Base-by-base conservation (phyloP, 1,284 basidiomycete genomes). In the Agroathelia rolfsii region DNA sequence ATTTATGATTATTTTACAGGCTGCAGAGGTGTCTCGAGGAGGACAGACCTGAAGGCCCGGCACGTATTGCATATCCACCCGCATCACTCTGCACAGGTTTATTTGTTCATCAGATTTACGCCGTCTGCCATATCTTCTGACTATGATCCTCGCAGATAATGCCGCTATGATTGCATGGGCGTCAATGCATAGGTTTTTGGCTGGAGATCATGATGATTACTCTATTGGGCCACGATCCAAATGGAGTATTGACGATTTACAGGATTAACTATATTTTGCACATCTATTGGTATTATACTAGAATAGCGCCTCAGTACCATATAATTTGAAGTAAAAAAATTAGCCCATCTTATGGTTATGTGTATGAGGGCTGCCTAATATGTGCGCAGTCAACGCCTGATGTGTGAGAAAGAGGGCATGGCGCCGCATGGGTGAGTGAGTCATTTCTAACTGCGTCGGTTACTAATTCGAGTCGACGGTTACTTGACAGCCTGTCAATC, bases 141-240 rank as follows among this genome's bases (percentile, higher is more conserved):
- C 12, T 14, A 15, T 17, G 12, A 28, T 35, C 14, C 6, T 37
- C 11, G n/a, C 41, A 89, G 92, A 95, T 47, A 96, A 95, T 50
- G 92, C 92, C 0, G 90, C 76, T 1, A 96, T 96, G 92, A 86
- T 96, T 42, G 92, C 71, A 1, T 92, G 83, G 83, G 80, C 88
- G 5, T 79, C 85, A 0, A 80, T 92, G 66, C 58, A 82, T 42
- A 72, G 88, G 8, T 81, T 94, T 40, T 62, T 80, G n/a, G 59
- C 58, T 0, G 61, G 59, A 2, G 71, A 79, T 41, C 58, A 65
- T 24, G 90, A 95, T 43, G 64, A 62, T 17, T 86, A 75, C 50
- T 63, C 59, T 21, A 69, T 76, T 12, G 64, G 64, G 27, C 58
- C 74, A 10, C 58, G 61, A 17, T 55, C 76, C 10, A 76, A 75